A percentile compares a stretch with the other conserved stretches of the same genome.
phyloP scores from a whole-genome alignment of 371 early-diverging fungal genomes.

The Chytridium lagenaria region DNA sequence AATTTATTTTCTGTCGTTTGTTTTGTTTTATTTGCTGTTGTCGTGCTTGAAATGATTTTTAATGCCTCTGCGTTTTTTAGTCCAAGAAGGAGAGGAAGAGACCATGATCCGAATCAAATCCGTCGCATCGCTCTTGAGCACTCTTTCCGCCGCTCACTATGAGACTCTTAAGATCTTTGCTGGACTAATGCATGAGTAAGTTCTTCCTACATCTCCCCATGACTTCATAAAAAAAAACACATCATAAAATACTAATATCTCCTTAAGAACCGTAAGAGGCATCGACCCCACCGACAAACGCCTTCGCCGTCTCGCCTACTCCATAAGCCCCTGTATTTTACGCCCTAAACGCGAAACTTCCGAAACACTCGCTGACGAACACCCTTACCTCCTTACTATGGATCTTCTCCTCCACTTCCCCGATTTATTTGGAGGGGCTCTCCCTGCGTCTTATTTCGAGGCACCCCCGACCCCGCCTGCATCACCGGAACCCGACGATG shows the following conservation, averaged over 20 bases:
- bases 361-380: slow-evolving; percentile 29
- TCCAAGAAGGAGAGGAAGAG: slow-evolving; percentile 11
- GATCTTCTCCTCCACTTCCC: slow-evolving; percentile 31
- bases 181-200: slow-evolving; percentile 17
- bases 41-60: not conserved
- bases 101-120: slow-evolving; percentile 21
- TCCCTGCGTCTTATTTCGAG: slow-evolving; percentile 18
- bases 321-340: slow-evolving; percentile 31
- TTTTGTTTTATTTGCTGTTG: not conserved
- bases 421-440: slow-evolving; percentile 15
- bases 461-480: slow-evolving; percentile 18
- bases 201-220: not conserved
- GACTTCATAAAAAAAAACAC: not conserved
- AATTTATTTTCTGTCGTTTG: slow-evolving; percentile 1
- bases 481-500: slow-evolving; percentile 13
- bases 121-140: slow-evolving; percentile 6
- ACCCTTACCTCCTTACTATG: slow-evolving; percentile 31
- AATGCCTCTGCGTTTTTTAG: not conserved
- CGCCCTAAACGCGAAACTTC: slow-evolving; percentile 26
- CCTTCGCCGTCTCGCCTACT: slow-evolving; percentile 28
- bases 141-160: slow-evolving; percentile 13
- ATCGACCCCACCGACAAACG: slow-evolving; percentile 28
- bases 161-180: slow-evolving; percentile 21
- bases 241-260: slow-evolving; percentile 2
- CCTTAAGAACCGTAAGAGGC: slow-evolving; percentile 5